Evolutionary conservation across 2,329 filamentous ascomycete genomes (phyloP), one percentile per base, ranked within the genome.

Genomic region (Zasmidium angulare): DNA sequence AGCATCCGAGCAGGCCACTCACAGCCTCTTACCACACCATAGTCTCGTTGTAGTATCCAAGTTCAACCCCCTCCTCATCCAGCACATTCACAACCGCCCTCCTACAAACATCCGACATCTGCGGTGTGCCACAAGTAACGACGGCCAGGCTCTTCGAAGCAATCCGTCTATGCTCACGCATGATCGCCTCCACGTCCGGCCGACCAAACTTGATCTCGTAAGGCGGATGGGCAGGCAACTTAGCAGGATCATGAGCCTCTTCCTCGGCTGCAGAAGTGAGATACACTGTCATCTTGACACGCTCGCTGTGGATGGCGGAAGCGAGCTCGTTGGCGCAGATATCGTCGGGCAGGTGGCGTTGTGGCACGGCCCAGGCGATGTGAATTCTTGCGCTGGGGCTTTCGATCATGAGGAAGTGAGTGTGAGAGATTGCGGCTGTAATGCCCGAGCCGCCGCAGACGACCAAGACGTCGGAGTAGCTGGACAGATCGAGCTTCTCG

Each of bases 401-500:
- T 10, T 53, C 40, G 1, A 57, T 26, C 11, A 62, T 53, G 29
- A 64, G 51, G 43, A 63, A 66, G 19, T 64, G 51, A 12, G 66
- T 48, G 29, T 69, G 67, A 1, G 66, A 67, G 31, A 68, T 64
- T 1, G 66, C 79, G 12, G 81, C 79, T 7, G 78, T 74, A 61
- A 83, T 80, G 19, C 80, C 81, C 19, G 78, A 79, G 10, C 78
- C 81, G 31, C 79, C 78, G 61, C 82, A 81, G 22, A 81, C 73
- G 29, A 81, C 74, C 2, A 78, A 56, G 4, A 78, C 62, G 51
- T 69, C 72, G 1, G 69, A 74, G 63, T 78, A 82, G 3, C 66
- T 69, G 55, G 74, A 75, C 0, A 82, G 66, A 1, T 77, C 76
- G 4, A 74, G 71, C 3, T 69, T 68, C 26, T 77, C 70, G 2